Evolutionary conservation across 1,139 yeast species (phyloP).

Genomic region (Blastobotrys aristatus): DNA sequence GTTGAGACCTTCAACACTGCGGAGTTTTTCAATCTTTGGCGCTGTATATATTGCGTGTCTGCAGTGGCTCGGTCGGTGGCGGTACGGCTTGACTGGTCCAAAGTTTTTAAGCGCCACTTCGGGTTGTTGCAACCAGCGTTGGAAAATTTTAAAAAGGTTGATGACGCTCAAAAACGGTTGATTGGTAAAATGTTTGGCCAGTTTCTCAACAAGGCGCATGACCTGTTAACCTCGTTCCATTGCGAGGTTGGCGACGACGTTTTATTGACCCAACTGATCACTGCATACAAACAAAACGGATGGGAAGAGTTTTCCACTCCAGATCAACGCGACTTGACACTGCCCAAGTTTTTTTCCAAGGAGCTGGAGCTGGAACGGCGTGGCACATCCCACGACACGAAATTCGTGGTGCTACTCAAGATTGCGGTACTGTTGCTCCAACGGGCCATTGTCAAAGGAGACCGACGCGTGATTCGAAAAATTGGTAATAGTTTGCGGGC

Average conservation of each 20-base stretch:
- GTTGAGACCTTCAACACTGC: background rate
- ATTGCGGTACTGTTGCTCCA: background rate
- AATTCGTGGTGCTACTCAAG: background rate
- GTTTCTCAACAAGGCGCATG: background rate
- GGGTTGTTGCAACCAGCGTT: background rate
- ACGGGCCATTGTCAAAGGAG: background rate
- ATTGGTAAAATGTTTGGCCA: background rate
- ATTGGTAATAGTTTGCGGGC: background rate
- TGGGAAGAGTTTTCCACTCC: conserved; percentile 2
- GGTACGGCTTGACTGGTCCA: background rate
- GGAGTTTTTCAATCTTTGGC: background rate
- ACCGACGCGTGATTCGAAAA: background rate
- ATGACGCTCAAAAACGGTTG: background rate
- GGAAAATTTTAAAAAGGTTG: background rate
- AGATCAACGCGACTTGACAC: background rate
- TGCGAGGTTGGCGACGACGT: background rate
- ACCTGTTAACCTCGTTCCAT: background rate
- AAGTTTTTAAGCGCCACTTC: background rate
- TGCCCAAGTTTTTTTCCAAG: background rate
- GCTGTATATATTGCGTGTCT: background rate
- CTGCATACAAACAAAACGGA: background rate
- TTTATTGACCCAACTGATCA: background rate
- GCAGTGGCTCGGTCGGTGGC: background rate
- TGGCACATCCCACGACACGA: background rate
- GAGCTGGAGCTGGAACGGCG: background rate